Evolutionary conservation across 257 asterid species (phyloP).

Genomic region (Fraxinus quadrangulata): DNA sequence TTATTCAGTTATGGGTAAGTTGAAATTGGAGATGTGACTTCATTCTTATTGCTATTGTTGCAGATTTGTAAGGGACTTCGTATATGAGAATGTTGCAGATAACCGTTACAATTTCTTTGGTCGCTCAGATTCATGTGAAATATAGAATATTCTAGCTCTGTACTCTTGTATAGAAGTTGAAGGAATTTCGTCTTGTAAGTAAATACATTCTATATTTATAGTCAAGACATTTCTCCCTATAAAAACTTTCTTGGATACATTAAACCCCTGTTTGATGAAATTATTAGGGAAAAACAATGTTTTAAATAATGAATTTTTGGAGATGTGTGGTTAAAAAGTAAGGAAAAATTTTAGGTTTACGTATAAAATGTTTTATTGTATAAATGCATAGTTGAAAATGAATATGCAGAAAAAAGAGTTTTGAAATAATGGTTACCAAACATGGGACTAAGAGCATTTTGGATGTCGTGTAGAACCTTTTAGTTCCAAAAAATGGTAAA

Average conservation of each 20-base stretch:
- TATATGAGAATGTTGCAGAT: slow-evolving; percentile 76
- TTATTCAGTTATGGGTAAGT: slow-evolving; percentile 4
- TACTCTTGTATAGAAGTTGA: slow-evolving; percentile 21
- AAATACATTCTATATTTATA: slow-evolving; percentile 10
- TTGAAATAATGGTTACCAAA: too few relatives aligned
- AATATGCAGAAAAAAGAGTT: too few relatives aligned
- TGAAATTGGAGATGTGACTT: slow-evolving; percentile 12
- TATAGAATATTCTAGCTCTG: slow-evolving; percentile 37
- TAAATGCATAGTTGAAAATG: too few relatives aligned
- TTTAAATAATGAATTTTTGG: too few relatives aligned
- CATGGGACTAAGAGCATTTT: background rate
- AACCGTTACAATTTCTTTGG: slow-evolving; percentile 84
- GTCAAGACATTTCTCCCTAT: background rate
- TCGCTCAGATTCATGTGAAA: slow-evolving; percentile 78
- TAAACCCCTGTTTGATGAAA: background rate
- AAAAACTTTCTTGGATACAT: background rate
- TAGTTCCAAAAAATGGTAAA: background rate
- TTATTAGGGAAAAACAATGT: too few relatives aligned
- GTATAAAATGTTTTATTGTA: too few relatives aligned
- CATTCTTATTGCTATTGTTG: slow-evolving; percentile 30
- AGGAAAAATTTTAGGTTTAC: too few relatives aligned
- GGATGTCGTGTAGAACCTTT: background rate
- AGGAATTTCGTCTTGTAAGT: slow-evolving; percentile 27
- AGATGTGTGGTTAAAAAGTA: too few relatives aligned
- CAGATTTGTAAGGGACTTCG: slow-evolving; percentile 80